Base-by-base conservation (phyloP, 2,329 filamentous ascomycete species). In the Claviceps arundinis region DNA sequence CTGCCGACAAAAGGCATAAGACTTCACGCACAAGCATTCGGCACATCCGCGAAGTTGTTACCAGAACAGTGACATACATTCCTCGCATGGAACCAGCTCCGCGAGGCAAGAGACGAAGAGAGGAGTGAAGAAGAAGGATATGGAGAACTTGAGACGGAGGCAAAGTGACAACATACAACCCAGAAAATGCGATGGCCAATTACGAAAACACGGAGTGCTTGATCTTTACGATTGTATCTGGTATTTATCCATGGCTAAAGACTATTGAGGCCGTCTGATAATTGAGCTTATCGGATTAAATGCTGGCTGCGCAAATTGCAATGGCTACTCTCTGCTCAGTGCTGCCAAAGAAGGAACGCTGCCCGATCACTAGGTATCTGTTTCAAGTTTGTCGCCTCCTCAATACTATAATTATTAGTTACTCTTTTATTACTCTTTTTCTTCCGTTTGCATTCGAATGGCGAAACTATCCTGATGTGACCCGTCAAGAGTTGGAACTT, bases 11-110 rank as follows among this genome's bases (percentile, higher is more conserved):
- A 64, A 73, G 75, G 60, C 77, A 75, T 56, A 78, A 79, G 64
- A 64, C 75, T 16, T 72, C 78, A 42, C 77, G 76, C 58, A 81
- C 82, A 37, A 82, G 75, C 60, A 74, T 83, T 52, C 79, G 83
- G 55, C 77, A 85, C 63, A 89, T 96, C 54, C 77, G 88, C 51
- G 89, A 96, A 67, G 89, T 96, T 4, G 87, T 96, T 50, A 96
- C 90, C n/a, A 80, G 89, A 59, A 96, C 89, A 16, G 87, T 95
- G 54, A 95, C 88, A 42, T 95, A 94, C 69, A 95, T 87, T 65
- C 85, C 82, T 55, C 76, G 84, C 58, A 87, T 97, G 72, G 87
- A 89, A 58, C 87, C 90, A 24, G 89, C 90, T 40, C 91, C 89
- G 7, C 90, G 90, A 68, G 90, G 90, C 57, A 97, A 96, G 78